These are phyloP conservation scores for Neophaeococcomyces aloes DNA, from an alignment of 2,329 filamentous ascomycete species.

Conservation along the genomic window DNA sequence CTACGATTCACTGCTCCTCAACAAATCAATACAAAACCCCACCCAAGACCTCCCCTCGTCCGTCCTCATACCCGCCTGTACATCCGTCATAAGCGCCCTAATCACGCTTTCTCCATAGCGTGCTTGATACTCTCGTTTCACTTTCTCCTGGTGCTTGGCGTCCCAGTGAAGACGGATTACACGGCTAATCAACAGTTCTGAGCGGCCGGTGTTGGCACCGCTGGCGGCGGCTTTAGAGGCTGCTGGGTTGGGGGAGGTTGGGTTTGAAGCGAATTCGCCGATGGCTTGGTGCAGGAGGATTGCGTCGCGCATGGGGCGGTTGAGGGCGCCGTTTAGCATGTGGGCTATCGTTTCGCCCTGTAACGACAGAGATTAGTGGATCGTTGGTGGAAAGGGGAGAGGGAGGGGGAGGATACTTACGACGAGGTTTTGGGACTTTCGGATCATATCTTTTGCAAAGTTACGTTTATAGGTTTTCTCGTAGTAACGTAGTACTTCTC, in stretches of 20 bases:
- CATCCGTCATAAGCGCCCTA: constrained; percentile 66
- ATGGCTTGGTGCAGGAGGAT: constrained; percentile 85
- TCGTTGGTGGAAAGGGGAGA: not conserved
- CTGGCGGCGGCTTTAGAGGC: not conserved
- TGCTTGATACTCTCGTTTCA: constrained; percentile 69
- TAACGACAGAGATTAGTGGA: constrained; percentile 8
- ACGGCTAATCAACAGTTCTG: constrained; percentile 77
- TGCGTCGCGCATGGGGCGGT: constrained; percentile 85
- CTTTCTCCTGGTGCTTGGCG: constrained; percentile 61
- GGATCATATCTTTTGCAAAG: constrained; percentile 77
- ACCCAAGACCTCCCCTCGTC: constrained; percentile 18
- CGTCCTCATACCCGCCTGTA: constrained; percentile 42
- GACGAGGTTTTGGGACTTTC: constrained; percentile 83
- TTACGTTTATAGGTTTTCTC: constrained; percentile 63
- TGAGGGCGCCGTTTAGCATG: constrained; percentile 93
- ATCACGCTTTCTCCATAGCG: constrained; percentile 67
- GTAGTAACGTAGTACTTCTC: constrained; percentile 68
- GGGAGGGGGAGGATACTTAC: constrained; percentile 45
- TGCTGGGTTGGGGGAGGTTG: not conserved
- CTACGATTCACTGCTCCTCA: constrained; percentile 10
- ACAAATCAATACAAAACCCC: constrained; percentile 19
- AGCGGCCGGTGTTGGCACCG: constrained; percentile 56
- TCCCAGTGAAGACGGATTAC: constrained; percentile 93
- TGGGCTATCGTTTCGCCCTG: constrained; percentile 91
- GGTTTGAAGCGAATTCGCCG: constrained; percentile 51